Evolutionary conservation across 805 yeast species (phyloP).

Genomic region (Gaillardinia entomophila): DNA sequence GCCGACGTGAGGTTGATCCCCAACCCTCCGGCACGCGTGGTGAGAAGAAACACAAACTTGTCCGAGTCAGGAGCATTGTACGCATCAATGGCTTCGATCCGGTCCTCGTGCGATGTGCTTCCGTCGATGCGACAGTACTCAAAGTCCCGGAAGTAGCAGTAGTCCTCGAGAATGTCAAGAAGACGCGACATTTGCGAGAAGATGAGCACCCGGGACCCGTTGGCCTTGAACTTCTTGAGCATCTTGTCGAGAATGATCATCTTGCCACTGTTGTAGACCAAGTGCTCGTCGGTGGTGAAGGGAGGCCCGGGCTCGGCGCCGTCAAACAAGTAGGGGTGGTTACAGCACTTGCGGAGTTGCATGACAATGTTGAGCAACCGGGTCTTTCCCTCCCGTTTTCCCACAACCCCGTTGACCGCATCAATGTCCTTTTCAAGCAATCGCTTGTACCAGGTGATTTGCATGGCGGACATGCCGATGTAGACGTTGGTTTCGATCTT

Average conservation of each 20-base stretch:
- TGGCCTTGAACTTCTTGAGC: constrained; percentile 52
- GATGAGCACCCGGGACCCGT: constrained; percentile 73
- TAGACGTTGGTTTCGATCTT: constrained; percentile 71
- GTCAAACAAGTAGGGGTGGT: constrained; percentile 78
- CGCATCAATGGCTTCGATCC: constrained; percentile 72
- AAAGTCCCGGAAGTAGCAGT: constrained; percentile 62
- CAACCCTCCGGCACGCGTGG: constrained; percentile 88
- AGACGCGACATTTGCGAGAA: constrained; percentile 83
- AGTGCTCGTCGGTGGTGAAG: constrained; percentile 77
- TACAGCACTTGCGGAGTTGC: constrained; percentile 82
- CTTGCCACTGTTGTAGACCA: constrained; percentile 67
- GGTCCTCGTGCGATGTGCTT: constrained; percentile 71
- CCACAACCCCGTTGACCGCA: constrained; percentile 79
- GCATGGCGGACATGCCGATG: constrained; percentile 75
- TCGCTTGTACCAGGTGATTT: constrained; percentile 70
- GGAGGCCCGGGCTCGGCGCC: constrained; percentile 93
- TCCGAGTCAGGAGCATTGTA: constrained; percentile 69
- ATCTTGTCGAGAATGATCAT: constrained; percentile 66
- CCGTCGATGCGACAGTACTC: constrained; percentile 81
- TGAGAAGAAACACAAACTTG: constrained; percentile 68
- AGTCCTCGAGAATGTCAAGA: constrained; percentile 76
- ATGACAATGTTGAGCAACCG: constrained; percentile 72
- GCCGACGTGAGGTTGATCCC: constrained; percentile 83
- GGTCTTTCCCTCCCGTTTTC: constrained; percentile 70
- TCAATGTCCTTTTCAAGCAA: constrained; percentile 75